phyloP scores from a whole-genome alignment of 257 asterid species.

The Jacaranda mimosifolia region DNA sequence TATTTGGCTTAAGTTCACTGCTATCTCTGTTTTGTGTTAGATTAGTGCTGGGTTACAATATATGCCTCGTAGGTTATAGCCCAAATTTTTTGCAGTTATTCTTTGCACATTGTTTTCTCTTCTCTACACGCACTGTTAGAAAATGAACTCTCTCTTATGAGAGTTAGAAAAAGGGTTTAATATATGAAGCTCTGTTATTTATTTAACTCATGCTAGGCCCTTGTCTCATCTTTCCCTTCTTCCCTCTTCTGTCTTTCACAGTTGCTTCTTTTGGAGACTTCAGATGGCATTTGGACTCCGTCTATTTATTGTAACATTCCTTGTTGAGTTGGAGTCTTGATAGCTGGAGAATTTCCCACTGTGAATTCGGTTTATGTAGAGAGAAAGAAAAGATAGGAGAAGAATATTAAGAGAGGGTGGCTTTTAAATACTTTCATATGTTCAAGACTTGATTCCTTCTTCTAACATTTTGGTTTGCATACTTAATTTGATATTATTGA shows the following conservation, averaged over 20 bases:
- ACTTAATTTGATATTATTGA: constrained; percentile 24
- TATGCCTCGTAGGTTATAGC: constrained; percentile 12
- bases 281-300: constrained; percentile 13
- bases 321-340: constrained; percentile 24
- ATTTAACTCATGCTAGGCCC: constrained; percentile 25
- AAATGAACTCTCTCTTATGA: not conserved
- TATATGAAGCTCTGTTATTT: constrained; percentile 11
- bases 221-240: constrained; percentile 25
- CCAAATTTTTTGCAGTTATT: constrained; percentile 16
- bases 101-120: constrained; percentile 24
- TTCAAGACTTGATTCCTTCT: not conserved
- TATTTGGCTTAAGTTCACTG: constrained; percentile 34
- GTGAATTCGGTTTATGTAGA: not conserved
- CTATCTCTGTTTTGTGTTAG: constrained; percentile 26
- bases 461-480: constrained; percentile 25
- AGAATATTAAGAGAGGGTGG: not conserved
- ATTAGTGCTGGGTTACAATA: constrained; percentile 16
- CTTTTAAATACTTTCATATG: not conserved
- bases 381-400: constrained; percentile 15
- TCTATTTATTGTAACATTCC: constrained; percentile 7
- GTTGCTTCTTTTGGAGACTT: constrained; percentile 16
- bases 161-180: constrained; percentile 27
- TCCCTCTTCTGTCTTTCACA: constrained; percentile 20
- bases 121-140: constrained; percentile 12
- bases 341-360: constrained; percentile 9